Conservation (phyloP, 2,329 filamentous ascomycete genomes). For the Hansfordia pulvinata region DNA sequence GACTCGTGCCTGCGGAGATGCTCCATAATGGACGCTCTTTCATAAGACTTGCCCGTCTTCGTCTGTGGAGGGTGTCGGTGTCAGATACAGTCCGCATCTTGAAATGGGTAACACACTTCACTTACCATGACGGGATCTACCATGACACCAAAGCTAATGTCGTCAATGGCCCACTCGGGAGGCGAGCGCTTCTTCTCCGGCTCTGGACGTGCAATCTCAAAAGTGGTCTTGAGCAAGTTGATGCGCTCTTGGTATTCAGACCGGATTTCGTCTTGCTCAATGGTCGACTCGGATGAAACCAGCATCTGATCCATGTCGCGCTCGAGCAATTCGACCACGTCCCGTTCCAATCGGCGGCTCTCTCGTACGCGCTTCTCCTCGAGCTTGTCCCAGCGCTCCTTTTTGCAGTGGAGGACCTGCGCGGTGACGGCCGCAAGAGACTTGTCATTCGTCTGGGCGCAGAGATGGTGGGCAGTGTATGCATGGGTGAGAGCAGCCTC, state of each 20-base stretch:
- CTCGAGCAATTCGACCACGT: slow-evolving; percentile 40
- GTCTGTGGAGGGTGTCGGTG: slow-evolving; percentile 32
- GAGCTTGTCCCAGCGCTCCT: slow-evolving; percentile 67
- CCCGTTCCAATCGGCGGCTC: slow-evolving; percentile 41
- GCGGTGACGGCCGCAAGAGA: slow-evolving; percentile 59
- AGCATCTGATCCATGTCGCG: slow-evolving; percentile 29
- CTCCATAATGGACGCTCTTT: slow-evolving; percentile 72
- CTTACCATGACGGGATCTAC: slow-evolving; percentile 51
- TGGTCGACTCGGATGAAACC: slow-evolving; percentile 18
- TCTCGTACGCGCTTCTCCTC: slow-evolving; percentile 49
- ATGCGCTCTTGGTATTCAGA: slow-evolving; percentile 34
- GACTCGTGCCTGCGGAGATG: slow-evolving; percentile 62
- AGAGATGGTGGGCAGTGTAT: slow-evolving; percentile 58
- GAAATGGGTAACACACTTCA: slow-evolving; percentile 2
- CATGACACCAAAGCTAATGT: slow-evolving; percentile 64
- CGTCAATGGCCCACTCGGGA: slow-evolving; percentile 66
- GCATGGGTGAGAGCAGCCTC: slow-evolving; percentile 62
- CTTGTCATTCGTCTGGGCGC: slow-evolving; percentile 46
- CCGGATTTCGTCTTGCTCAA: slow-evolving; percentile 31
- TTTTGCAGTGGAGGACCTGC: slow-evolving; percentile 69
- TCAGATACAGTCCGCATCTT: background rate
- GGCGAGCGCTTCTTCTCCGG: slow-evolving; percentile 40
- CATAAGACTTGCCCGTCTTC: slow-evolving; percentile 81
- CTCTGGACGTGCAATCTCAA: slow-evolving; percentile 33
- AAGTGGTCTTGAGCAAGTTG: slow-evolving; percentile 27